phyloP scores from a whole-genome alignment of 2,329 filamentous ascomycete genomes.

The Didymella glomerata region DNA sequence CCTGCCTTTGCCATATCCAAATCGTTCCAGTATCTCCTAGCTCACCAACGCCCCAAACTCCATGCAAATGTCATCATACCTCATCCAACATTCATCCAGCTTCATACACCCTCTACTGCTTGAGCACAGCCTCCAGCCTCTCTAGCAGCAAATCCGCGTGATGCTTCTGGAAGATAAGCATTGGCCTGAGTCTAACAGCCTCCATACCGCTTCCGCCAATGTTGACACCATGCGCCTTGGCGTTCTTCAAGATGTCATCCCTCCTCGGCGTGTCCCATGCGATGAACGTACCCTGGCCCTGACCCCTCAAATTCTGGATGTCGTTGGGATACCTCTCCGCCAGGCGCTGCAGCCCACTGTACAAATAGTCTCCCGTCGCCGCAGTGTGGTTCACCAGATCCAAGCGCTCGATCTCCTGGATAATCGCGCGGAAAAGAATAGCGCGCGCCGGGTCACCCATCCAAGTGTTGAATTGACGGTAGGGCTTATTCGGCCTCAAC shows the following conservation, averaged over 20 bases:
- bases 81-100: not conserved
- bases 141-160: slow-evolving; percentile 88
- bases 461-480: slow-evolving; percentile 97
- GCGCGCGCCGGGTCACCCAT: slow-evolving; percentile 91
- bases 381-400: slow-evolving; percentile 84
- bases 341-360: slow-evolving; percentile 71
- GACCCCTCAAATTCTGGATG: slow-evolving; percentile 84
- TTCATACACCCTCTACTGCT: slow-evolving; percentile 39
- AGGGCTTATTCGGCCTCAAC: slow-evolving; percentile 88
- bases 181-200: slow-evolving; percentile 83
- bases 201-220: slow-evolving; percentile 81
- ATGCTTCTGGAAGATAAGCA: slow-evolving; percentile 91
- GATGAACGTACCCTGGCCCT: slow-evolving; percentile 90
- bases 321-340: slow-evolving; percentile 75
- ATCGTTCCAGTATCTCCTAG: too few species aligned
- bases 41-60: slow-evolving; percentile 3
- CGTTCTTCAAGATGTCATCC: slow-evolving; percentile 79
- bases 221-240: slow-evolving; percentile 83
- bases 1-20: too few species aligned
- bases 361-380: slow-evolving; percentile 80
- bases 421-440: slow-evolving; percentile 85
- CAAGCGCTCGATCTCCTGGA: slow-evolving; percentile 78
- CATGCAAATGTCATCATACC: slow-evolving; percentile 4
- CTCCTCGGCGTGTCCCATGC: slow-evolving; percentile 85
- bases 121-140: slow-evolving; percentile 76